Base-by-base conservation (phyloP, 345 rosid genomes). In the Citrus medica region DNA sequence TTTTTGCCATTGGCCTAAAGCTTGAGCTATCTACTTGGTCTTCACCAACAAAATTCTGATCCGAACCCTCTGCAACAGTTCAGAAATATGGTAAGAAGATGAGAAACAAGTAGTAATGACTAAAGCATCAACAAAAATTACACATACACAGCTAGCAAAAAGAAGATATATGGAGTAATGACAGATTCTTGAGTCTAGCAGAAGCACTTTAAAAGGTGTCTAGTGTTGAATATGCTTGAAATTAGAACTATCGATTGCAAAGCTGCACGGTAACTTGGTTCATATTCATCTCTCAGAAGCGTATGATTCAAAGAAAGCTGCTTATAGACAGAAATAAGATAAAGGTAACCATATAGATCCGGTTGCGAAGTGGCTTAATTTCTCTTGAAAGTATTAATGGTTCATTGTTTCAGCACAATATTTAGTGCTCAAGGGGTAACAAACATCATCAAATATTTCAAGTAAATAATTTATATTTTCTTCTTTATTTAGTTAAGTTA, bases 11-110 rank as follows among this genome's bases (percentile, higher is more conserved):
- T 14, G 78, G 66, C 16, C 69, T 62, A 69, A 59, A 48, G 46
- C 73, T 74, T 71, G 75, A 81, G 30, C 76, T 74, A 40, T 79
- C 84, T 73, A 65, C 85, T 67, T 71, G 74, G 25, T 85, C 82
- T 74, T 77, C 88, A 61, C 88, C 88, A 28, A 69, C 85, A 86
- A 93, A 93, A 83, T 93, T 93, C 88, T 92, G 98, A 83, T 88
- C 93, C 19, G 92, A 89, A 6, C 80, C 88, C 86, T 93, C 98
- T 90, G 89, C 2, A 78, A 70, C 67, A 42, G 77, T 68, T 28
- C 51, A 82, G 48, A 77, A 51, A 73, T 80, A 67, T 35, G 53
- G 79, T 74, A n/a, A 70, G 7, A 58, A 28, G 7, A 63, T 2
- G 58, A 22, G 22, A 33, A 32, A 71, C 60, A 27, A 71, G 9